phyloP scores from a whole-genome alignment of 805 yeast genomes.

The Yarrowia deformans region DNA sequence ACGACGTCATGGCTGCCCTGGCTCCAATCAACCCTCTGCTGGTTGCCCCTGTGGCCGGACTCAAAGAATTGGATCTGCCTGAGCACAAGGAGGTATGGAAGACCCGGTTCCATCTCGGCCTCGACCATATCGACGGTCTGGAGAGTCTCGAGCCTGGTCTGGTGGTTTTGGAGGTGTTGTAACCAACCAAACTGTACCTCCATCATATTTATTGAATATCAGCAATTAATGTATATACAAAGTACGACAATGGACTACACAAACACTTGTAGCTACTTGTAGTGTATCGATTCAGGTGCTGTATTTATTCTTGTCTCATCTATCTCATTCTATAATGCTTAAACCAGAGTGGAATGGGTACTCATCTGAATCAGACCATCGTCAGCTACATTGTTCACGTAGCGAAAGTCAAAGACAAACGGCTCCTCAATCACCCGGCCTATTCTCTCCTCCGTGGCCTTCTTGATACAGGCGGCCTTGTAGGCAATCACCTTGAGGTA shows the following conservation, averaged over 20 bases:
- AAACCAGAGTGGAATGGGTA: constrained; percentile 24
- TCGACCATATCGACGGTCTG: constrained; percentile 74
- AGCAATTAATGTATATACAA: constrained; percentile 11
- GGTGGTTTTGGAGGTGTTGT: constrained; percentile 44
- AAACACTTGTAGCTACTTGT: too few species aligned
- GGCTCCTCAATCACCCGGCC: constrained; percentile 37
- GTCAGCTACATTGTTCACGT: constrained; percentile 10
- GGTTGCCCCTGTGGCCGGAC: constrained; percentile 46
- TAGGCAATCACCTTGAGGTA: constrained; percentile 34
- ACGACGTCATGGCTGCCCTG: constrained; percentile 39
- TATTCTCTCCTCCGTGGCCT: constrained; percentile 33
- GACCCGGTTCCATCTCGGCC: constrained; percentile 60
- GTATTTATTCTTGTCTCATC: too few species aligned
- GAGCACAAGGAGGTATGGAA: constrained; percentile 44
- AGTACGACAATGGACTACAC: too few species aligned
- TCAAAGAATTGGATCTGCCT: constrained; percentile 10
- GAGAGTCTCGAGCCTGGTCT: constrained; percentile 65
- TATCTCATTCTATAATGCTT: constrained; percentile 4
- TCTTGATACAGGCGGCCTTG: constrained; percentile 17
- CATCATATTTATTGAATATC: constrained; percentile 18
- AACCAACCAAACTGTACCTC: not conserved
- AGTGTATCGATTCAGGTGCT: not conserved
- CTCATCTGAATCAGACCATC: constrained; percentile 26
- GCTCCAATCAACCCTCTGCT: constrained; percentile 44
- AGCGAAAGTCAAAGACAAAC: constrained; percentile 27